Percentiles rank a stretch among this genome's conserved stretches.
Conservation (phyloP, 495 filamentous ascomycete genomes). For the Xylaria flabelliformis region DNA sequence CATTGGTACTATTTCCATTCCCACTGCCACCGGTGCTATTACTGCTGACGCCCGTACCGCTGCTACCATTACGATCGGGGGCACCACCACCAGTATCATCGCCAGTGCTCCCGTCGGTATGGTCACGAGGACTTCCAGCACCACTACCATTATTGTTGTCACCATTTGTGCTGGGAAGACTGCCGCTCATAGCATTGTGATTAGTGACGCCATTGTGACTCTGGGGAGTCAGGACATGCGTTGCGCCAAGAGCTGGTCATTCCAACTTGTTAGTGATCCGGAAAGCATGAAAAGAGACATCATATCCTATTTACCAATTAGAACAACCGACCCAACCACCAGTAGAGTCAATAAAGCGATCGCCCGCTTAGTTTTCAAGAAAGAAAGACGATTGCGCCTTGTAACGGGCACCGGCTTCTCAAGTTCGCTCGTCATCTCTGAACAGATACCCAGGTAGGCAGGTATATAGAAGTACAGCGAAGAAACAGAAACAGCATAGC, state of each 20-base stretch:
- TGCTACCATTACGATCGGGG: neutral
- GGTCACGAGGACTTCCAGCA: neutral
- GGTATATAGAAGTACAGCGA: neutral
- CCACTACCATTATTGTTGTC: neutral
- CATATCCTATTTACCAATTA: conserved; percentile 34
- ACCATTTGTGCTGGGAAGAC: neutral
- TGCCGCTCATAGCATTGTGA: neutral
- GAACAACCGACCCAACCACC: conserved; percentile 30
- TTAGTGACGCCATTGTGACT: neutral
- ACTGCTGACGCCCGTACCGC: neutral
- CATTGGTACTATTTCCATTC: neutral
- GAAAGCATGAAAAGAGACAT: neutral
- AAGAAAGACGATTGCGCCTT: conserved; percentile 23
- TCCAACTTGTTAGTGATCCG: conserved; percentile 18
- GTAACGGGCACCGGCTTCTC: neutral
- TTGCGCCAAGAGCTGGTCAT: conserved; percentile 35
- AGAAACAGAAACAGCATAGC: neutral
- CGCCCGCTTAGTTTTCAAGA: conserved; percentile 35
- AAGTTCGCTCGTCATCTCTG: conserved; percentile 6
- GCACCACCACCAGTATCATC: neutral
- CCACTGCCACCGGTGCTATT: neutral
- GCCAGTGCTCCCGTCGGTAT: neutral
- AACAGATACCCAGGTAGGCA: neutral
- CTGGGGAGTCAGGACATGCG: conserved; percentile 17
- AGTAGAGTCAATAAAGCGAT: conserved; percentile 30